phyloP scores from a whole-genome alignment of 2,329 filamentous ascomycete species.

The Atkinsonella texensis region DNA sequence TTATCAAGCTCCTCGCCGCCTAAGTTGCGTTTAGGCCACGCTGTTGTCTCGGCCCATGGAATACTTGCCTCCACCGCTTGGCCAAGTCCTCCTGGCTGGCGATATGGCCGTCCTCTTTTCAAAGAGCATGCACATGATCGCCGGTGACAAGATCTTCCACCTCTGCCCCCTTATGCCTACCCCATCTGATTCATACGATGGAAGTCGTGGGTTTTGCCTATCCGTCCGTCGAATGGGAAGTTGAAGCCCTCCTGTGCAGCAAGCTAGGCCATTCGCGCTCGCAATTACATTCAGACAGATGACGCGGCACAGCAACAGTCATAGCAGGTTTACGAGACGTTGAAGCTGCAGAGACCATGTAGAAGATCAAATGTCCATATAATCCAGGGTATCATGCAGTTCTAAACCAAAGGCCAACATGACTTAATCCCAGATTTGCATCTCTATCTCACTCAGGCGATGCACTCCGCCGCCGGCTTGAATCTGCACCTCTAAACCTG shows the following conservation, averaged over 20 bases:
- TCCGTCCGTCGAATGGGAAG: conserved; percentile 59
- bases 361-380: neutral
- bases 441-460: neutral
- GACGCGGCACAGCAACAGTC: neutral
- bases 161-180: conserved; percentile 29
- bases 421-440: neutral
- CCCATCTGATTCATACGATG: conserved; percentile 65
- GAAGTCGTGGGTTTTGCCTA: conserved; percentile 67
- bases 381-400: conserved; percentile 1
- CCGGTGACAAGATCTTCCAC: conserved; percentile 46
- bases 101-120: conserved; percentile 49
- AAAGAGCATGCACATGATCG: conserved; percentile 55
- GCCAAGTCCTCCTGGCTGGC: conserved; percentile 42
- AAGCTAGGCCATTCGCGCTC: conserved; percentile 41
- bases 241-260: conserved; percentile 57
- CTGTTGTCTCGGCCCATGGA: conserved; percentile 36
- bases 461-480: neutral
- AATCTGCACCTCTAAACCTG: neutral
- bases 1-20: conserved; percentile 46
- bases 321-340: neutral
- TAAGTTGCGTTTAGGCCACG: conserved; percentile 39
- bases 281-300: too few species aligned
- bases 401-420: neutral
- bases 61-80: conserved; percentile 42
- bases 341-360: too few species aligned